A percentile compares a stretch with the other conserved stretches of the same genome.
Evolutionary conservation across 2,329 filamentous ascomycete species (phyloP).

Genomic region (Fusarium chlamydosporum): DNA sequence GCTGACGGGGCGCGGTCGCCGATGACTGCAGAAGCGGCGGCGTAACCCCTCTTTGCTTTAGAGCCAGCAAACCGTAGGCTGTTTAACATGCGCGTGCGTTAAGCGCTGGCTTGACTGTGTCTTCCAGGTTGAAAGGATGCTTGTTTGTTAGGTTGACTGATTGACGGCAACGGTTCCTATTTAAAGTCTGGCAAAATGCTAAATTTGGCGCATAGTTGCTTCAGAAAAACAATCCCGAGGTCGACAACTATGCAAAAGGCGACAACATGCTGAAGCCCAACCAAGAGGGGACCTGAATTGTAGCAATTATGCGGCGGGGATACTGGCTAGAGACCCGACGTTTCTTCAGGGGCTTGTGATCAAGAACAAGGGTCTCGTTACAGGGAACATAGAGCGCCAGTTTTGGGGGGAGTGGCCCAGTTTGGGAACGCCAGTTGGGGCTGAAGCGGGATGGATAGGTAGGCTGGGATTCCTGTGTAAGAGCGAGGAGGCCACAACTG

Average conservation of each 20-base stretch:
- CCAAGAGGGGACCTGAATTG: conserved; percentile 34
- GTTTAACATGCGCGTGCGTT: conserved; percentile 42
- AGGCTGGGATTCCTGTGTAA: conserved; percentile 19
- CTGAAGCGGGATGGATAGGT: conserved; percentile 2
- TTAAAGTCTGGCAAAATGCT: conserved; percentile 21
- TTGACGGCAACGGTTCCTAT: conserved; percentile 30
- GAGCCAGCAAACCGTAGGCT: conserved; percentile 41
- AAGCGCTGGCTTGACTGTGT: conserved; percentile 28
- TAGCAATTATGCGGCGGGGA: conserved; percentile 34
- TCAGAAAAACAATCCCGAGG: conserved; percentile 13
- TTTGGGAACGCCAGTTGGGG: conserved; percentile 9
- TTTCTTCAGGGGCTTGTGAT: conserved; percentile 36
- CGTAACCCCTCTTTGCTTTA: conserved; percentile 47
- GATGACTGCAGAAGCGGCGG: conserved; percentile 50
- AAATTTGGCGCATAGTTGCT: conserved; percentile 27
- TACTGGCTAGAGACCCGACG: conserved; percentile 31
- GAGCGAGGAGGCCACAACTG: conserved; percentile 20
- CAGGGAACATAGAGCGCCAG: conserved; percentile 23
- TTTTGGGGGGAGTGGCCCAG: conserved; percentile 4
- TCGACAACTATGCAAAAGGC: conserved; percentile 25
- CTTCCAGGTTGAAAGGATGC: conserved; percentile 13
- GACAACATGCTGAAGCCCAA: conserved; percentile 31
- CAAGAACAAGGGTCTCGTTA: conserved; percentile 37
- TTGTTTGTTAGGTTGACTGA: conserved; percentile 32
- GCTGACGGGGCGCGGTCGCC: conserved; percentile 48